Percentiles rank a stretch among this genome's conserved stretches.
Conservation (phyloP, 164 flowering plant species). For the Stephania japonica region DNA sequence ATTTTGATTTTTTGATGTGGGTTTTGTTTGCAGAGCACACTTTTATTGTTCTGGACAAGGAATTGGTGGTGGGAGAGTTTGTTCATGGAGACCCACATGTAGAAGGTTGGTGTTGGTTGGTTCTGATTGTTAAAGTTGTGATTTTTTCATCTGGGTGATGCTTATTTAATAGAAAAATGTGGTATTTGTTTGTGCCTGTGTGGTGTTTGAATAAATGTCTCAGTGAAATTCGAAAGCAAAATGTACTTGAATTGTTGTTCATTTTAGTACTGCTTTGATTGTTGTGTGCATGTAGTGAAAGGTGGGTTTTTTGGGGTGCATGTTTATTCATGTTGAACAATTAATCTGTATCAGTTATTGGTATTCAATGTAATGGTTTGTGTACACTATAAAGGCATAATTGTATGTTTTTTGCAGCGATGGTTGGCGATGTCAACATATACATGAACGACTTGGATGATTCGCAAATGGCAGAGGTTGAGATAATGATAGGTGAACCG, state of each 20-base stretch:
- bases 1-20: neutral
- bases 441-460: slow-evolving; percentile 91
- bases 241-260: neutral
- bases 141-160: neutral
- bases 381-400: neutral
- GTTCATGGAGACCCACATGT: slow-evolving; percentile 67
- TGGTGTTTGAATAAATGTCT: neutral
- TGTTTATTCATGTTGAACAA: too few species aligned
- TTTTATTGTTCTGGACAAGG: slow-evolving; percentile 81
- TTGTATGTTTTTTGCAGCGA: slow-evolving; percentile 45
- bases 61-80: slow-evolving; percentile 48
- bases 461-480: slow-evolving; percentile 67
- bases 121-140: neutral
- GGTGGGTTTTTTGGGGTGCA: too few species aligned
- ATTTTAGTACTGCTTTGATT: neutral
- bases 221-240: neutral
- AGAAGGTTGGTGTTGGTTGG: slow-evolving; percentile 47
- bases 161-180: neutral
- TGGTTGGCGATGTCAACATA: slow-evolving; percentile 95
- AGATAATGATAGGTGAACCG: slow-evolving; percentile 91
- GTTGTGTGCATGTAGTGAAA: neutral
- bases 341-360: too few species aligned
- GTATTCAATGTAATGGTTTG: neutral
- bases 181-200: neutral
- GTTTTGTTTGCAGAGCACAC: slow-evolving; percentile 66